These are phyloP conservation scores for Dictyostelium intermedium DNA, from an alignment of 78 protist species.

Conservation along the genomic window DNA sequence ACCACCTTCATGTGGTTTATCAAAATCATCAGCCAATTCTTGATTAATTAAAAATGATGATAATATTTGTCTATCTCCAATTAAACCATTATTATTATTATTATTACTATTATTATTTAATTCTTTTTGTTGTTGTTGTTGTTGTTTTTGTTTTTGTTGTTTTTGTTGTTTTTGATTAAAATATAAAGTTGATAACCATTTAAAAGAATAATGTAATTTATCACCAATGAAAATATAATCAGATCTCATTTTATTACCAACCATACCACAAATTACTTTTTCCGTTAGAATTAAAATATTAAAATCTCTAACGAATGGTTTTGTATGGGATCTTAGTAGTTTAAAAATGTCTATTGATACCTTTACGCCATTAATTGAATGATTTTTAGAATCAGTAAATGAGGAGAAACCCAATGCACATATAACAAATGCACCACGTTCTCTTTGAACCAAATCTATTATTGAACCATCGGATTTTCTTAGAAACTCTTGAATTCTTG, in stretches of 20 bases:
- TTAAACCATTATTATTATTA: background rate
- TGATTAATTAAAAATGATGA: background rate
- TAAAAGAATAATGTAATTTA: constrained; percentile 16
- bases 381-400: background rate
- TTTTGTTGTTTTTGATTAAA: background rate
- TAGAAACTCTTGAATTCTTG: constrained; percentile 25
- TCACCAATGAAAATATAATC: constrained; percentile 48
- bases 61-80: background rate
- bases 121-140: background rate
- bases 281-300: constrained; percentile 40
- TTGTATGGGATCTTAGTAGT: constrained; percentile 6
- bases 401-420: constrained; percentile 52
- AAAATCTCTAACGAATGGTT: constrained; percentile 18
- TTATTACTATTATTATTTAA: background rate
- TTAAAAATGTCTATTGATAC: constrained; percentile 27
- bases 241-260: constrained; percentile 40
- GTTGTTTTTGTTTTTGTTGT: background rate
- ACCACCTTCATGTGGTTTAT: constrained; percentile 34
- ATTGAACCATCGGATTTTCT: constrained; percentile 38
- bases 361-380: constrained; percentile 20
- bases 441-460: background rate
- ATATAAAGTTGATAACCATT: constrained; percentile 38
- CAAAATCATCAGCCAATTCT: background rate
- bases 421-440: constrained; percentile 42
- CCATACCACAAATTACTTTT: constrained; percentile 37